Evolutionary conservation across 805 yeast species (phyloP).

Genomic region (Zygotorulaspora danielsina): DNA sequence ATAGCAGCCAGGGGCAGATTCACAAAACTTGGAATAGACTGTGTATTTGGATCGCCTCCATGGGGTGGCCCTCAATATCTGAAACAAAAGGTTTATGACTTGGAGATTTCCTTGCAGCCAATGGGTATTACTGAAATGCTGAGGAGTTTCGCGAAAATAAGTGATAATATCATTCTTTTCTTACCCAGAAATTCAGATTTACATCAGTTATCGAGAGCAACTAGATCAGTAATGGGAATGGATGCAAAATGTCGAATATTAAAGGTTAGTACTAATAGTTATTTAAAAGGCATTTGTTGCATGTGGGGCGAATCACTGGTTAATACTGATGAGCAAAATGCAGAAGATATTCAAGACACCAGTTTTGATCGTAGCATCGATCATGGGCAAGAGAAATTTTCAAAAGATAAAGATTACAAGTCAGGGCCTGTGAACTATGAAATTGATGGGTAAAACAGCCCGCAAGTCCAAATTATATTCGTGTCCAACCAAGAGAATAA

Average conservation of each 20-base stretch:
- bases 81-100: constrained; percentile 42
- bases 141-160: constrained; percentile 38
- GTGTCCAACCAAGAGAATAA: not conserved
- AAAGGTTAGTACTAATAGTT: constrained; percentile 40
- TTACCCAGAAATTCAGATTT: constrained; percentile 59
- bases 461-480: not conserved
- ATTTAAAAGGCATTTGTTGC: constrained; percentile 51
- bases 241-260: constrained; percentile 44
- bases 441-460: constrained; percentile 12
- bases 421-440: constrained; percentile 9
- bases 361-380: not conserved
- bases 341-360: not conserved
- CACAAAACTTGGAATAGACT: constrained; percentile 25
- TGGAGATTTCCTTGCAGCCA: constrained; percentile 44
- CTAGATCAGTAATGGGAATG: constrained; percentile 44
- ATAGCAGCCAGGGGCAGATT: constrained; percentile 20
- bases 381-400: constrained; percentile 2
- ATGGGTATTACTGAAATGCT: constrained; percentile 45
- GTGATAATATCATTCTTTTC: constrained; percentile 52
- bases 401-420: constrained; percentile 1
- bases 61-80: constrained; percentile 79
- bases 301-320: constrained; percentile 55
- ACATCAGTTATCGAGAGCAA: constrained; percentile 46
- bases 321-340: constrained; percentile 2
- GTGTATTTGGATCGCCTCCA: constrained; percentile 75